Evolutionary conservation across 2,329 filamentous ascomycete species (phyloP).

Genomic region (Sordariomycetes sp.): DNA sequence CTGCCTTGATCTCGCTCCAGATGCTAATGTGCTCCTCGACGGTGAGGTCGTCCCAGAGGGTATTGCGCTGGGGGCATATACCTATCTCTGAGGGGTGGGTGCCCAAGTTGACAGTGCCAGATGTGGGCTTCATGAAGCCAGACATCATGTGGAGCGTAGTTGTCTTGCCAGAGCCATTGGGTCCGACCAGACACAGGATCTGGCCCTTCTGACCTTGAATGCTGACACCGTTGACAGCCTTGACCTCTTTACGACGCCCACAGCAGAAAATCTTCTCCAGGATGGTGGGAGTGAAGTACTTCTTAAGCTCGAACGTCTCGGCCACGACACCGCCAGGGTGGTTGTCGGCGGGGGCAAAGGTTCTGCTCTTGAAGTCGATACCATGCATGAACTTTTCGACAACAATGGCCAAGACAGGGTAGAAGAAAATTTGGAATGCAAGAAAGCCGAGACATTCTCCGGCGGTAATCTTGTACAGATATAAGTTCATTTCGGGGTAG

Average conservation of each 20-base stretch:
- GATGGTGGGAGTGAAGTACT: slow-evolving; percentile 19
- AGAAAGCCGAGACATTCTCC: slow-evolving; percentile 11
- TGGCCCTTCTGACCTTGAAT: slow-evolving; percentile 27
- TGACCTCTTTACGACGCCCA: slow-evolving; percentile 21
- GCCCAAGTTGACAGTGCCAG: slow-evolving; percentile 46
- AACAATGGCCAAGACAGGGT: slow-evolving; percentile 19
- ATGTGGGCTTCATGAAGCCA: slow-evolving; percentile 51
- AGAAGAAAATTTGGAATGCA: slow-evolving; percentile 20
- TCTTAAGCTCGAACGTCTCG: slow-evolving; percentile 16
- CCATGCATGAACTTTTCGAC: slow-evolving; percentile 22
- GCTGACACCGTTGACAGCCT: slow-evolving; percentile 52
- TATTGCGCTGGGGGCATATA: slow-evolving; percentile 56
- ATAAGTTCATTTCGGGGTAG: not conserved
- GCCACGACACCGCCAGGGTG: slow-evolving; percentile 8
- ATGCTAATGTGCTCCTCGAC: slow-evolving; percentile 56
- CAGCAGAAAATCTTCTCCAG: slow-evolving; percentile 18
- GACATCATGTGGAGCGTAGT: slow-evolving; percentile 62
- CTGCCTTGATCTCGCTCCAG: slow-evolving; percentile 52
- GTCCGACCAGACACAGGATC: slow-evolving; percentile 58
- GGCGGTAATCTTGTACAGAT: not conserved
- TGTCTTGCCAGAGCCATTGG: slow-evolving; percentile 63
- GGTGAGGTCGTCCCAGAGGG: slow-evolving; percentile 57
- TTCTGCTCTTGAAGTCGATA: slow-evolving; percentile 19
- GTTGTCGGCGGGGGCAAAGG: slow-evolving; percentile 7
- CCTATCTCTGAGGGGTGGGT: slow-evolving; percentile 38